Evolutionary conservation across 352 stramenopile species (phyloP).

Genomic region (Phytophthora tubulina): DNA sequence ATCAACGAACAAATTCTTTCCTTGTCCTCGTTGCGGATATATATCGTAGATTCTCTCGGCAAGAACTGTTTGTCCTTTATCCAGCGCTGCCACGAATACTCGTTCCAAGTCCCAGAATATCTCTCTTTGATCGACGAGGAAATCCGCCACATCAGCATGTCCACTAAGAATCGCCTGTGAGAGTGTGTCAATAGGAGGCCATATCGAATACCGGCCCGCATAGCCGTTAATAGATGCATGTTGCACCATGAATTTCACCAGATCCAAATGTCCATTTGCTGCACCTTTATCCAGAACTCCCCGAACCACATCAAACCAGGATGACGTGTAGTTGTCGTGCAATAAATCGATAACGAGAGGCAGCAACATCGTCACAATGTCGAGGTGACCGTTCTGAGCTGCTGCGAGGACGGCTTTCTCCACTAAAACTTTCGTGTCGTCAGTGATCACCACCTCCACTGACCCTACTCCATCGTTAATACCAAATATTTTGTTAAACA

Average conservation of each 20-base stretch:
- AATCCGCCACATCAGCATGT: not conserved
- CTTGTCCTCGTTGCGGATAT: not conserved
- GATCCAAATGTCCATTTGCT: not conserved
- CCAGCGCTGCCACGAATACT: conserved; percentile 1
- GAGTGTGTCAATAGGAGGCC: not conserved
- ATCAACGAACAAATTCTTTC: not conserved
- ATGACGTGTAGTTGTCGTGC: not conserved
- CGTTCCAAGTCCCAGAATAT: not conserved
- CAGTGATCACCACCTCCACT: not conserved
- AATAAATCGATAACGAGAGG: not conserved
- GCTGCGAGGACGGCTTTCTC: conserved; percentile 1
- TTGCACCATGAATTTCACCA: conserved; percentile 12
- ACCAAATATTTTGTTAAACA: not conserved
- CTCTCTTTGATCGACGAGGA: not conserved
- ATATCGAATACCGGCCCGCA: not conserved
- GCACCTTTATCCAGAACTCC: not conserved
- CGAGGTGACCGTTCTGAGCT: conserved; percentile 12
- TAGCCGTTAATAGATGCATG: not conserved
- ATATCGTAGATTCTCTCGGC: conserved; percentile 1
- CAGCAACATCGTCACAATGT: not conserved
- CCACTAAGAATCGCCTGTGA: not conserved
- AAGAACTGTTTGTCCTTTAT: not conserved
- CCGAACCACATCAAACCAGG: not conserved
- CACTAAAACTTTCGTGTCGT: not conserved
- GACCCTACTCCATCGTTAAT: not conserved